phyloP scores from a whole-genome alignment of 176 grass and related monocot species.

The Hordeum vulgare region DNA sequence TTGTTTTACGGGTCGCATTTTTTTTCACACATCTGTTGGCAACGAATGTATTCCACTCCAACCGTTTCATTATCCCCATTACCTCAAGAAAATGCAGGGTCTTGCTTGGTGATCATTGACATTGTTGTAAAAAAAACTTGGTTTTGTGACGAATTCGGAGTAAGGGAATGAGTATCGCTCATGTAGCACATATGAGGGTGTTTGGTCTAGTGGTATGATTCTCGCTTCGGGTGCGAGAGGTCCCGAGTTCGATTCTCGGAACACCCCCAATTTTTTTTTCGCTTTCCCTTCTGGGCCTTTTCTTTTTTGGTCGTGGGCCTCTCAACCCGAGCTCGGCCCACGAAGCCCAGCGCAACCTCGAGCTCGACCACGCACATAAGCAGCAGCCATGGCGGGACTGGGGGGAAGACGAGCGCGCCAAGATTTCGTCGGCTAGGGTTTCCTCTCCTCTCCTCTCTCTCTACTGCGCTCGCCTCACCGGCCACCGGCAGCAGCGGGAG shows the following conservation, averaged over 20 bases:
- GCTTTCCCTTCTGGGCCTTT: too few species aligned
- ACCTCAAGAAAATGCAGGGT: too few species aligned
- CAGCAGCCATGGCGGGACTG: not conserved
- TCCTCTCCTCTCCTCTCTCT: not conserved
- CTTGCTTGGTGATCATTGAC: too few species aligned
- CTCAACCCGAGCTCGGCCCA: not conserved
- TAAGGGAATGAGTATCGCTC: not conserved
- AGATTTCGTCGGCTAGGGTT: not conserved
- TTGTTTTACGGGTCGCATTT: too few species aligned
- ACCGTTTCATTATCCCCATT: too few species aligned
- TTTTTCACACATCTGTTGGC: too few species aligned
- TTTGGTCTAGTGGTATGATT: conserved; percentile 99
- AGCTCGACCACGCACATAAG: not conserved
- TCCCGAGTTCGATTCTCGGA: conserved; percentile 93
- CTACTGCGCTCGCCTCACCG: not conserved
- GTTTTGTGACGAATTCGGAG: too few species aligned
- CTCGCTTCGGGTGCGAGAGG: conserved; percentile 97
- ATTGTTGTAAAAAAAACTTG: fast-evolving
- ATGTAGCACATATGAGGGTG: not conserved
- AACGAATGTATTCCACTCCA: too few species aligned
- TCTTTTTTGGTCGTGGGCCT: not conserved
- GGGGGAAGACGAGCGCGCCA: not conserved
- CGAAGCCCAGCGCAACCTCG: not conserved
- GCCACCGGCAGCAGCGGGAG: not conserved
- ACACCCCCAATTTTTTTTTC: conserved; percentile 37